A percentile compares a stretch with the other conserved stretches of the same genome.
Evolutionary conservation across 2,329 filamentous ascomycete species (phyloP).

Genomic region (Fusarium mangiferae): DNA sequence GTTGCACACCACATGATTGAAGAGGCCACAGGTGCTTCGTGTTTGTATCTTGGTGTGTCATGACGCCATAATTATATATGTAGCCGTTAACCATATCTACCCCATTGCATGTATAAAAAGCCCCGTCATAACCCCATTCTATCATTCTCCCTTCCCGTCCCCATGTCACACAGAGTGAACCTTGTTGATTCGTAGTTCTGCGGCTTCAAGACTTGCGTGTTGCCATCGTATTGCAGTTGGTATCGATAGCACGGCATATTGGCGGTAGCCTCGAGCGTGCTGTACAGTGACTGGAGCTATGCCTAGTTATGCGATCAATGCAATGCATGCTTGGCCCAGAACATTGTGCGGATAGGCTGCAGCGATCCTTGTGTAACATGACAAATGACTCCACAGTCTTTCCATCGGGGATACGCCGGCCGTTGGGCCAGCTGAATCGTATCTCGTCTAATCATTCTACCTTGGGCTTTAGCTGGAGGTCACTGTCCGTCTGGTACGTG

Average conservation of each 20-base stretch:
- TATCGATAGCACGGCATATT: constrained; percentile 9
- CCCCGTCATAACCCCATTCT: not conserved
- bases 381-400: constrained; percentile 16
- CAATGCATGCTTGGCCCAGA: constrained; percentile 11
- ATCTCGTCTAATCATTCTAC: constrained; percentile 4
- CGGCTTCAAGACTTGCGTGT: constrained; percentile 1
- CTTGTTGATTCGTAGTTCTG: not conserved
- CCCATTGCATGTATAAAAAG: not conserved
- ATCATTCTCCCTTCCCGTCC: not conserved
- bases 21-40: not conserved
- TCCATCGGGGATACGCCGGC: constrained; percentile 12
- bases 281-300: constrained; percentile 1
- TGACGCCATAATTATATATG: not conserved
- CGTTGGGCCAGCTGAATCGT: constrained; percentile 9
- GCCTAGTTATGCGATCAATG: not conserved
- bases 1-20: not conserved
- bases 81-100: not conserved
- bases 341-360: not conserved
- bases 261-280: constrained; percentile 10
- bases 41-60: not conserved
- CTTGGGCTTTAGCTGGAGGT: constrained; percentile 4
- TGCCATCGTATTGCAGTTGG: not conserved
- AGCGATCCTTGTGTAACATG: constrained; percentile 35
- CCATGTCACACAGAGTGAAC: not conserved
- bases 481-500: not conserved